Evolutionary conservation across 768 basidiomycete species (phyloP).

Genomic region (Leucocoprinus birnbaumii): DNA sequence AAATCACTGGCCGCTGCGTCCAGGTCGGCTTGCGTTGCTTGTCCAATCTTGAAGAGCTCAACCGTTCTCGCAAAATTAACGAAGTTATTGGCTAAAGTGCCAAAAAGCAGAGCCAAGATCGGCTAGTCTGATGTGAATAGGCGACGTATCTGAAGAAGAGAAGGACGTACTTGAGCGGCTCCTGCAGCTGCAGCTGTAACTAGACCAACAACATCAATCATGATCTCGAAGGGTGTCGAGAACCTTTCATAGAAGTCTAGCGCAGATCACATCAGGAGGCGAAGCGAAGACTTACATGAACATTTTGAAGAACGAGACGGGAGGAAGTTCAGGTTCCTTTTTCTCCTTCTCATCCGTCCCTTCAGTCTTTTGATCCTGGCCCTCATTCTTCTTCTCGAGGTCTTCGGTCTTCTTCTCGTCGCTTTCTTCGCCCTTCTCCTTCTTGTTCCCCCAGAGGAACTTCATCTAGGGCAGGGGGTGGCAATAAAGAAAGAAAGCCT

Average conservation of each 20-base stretch:
- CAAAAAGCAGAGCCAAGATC: conserved; percentile 73
- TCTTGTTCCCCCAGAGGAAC: not conserved
- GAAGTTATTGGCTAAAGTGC: conserved; percentile 63
- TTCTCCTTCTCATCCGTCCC: not conserved
- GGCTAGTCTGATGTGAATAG: conserved; percentile 37
- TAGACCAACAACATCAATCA: conserved; percentile 60
- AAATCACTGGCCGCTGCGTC: conserved; percentile 26
- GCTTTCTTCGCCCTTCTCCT: not conserved
- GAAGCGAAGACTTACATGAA: conserved; percentile 6
- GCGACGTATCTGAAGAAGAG: not conserved
- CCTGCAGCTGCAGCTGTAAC: conserved; percentile 65
- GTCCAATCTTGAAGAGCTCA: conserved; percentile 16
- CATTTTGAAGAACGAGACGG: conserved; percentile 12
- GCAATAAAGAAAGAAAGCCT: too few species aligned
- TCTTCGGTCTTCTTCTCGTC: not conserved
- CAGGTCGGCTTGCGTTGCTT: conserved; percentile 22
- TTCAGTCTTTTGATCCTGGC: not conserved
- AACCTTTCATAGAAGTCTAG: conserved; percentile 38
- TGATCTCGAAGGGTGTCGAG: conserved; percentile 59
- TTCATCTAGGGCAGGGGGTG: too few species aligned
- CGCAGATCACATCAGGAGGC: not conserved
- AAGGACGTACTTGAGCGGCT: conserved; percentile 56
- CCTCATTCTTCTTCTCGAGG: too few species aligned
- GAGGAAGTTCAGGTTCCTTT: not conserved
- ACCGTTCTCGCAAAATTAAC: conserved; percentile 43